Evolutionary conservation across 495 filamentous ascomycete genomes (phyloP).

Genomic region (Bombardia bombarda): DNA sequence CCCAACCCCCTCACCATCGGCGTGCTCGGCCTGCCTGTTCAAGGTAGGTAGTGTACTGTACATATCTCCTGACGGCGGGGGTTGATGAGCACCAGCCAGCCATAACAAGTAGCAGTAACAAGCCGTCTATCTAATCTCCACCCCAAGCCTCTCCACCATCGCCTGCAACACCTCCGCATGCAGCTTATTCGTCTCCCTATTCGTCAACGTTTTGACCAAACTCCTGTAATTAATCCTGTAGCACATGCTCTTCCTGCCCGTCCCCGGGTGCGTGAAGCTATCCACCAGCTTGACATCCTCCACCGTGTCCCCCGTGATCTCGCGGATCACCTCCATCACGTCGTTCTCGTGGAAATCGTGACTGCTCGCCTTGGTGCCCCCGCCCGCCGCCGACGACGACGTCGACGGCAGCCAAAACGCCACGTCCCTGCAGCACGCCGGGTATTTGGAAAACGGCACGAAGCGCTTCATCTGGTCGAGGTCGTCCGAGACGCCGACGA

Average conservation of each 20-base stretch:
- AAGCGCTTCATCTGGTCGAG: slow-evolving; percentile 53
- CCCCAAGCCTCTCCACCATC: slow-evolving; percentile 61
- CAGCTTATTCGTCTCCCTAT: slow-evolving; percentile 64
- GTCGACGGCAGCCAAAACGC: slow-evolving; percentile 80
- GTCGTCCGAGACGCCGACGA: slow-evolving; percentile 48
- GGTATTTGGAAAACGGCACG: slow-evolving; percentile 81
- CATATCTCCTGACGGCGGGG: too few species aligned
- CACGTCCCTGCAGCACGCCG: slow-evolving; percentile 81
- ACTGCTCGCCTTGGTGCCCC: slow-evolving; percentile 23
- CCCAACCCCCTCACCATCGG: too few species aligned
- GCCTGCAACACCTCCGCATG: slow-evolving; percentile 57
- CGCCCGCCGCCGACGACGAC: slow-evolving; percentile 47
- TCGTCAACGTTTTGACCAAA: slow-evolving; percentile 80
- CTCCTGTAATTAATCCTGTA: slow-evolving; percentile 90
- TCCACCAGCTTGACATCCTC: slow-evolving; percentile 79
- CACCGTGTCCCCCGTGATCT: slow-evolving; percentile 69
- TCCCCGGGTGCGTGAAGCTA: slow-evolving; percentile 85
- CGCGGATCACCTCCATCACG: slow-evolving; percentile 87
- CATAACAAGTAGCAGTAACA: background rate
- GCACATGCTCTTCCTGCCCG: slow-evolving; percentile 71
- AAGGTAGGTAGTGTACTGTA: too few species aligned
- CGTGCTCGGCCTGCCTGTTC: too few species aligned
- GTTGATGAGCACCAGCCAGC: too few species aligned
- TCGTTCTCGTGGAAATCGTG: slow-evolving; percentile 84
- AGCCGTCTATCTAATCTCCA: slow-evolving; percentile 77